Conservation (phyloP, 1,284 basidiomycete species). For the Pulveroboletus sp. region DNA sequence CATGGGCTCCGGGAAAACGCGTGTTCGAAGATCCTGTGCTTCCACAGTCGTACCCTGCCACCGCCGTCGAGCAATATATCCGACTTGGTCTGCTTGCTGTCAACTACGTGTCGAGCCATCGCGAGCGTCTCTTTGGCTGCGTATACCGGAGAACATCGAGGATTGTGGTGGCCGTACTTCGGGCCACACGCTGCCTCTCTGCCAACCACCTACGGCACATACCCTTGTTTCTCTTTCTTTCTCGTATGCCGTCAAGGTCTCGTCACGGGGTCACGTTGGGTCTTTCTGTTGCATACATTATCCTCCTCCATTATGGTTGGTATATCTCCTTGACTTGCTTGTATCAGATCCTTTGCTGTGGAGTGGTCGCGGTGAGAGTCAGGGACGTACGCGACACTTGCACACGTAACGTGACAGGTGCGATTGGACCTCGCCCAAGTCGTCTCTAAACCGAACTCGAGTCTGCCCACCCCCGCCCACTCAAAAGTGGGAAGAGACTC, state of each 20-base stretch:
- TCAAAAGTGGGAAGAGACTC: constrained; percentile 31
- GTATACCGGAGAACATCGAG: constrained; percentile 20
- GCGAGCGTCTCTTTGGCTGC: constrained; percentile 9
- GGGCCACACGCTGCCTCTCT: too few species aligned
- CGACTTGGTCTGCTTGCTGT: neutral
- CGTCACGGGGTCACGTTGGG: too few species aligned
- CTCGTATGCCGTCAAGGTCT: constrained; percentile 16
- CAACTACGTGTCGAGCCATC: neutral
- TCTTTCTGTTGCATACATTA: too few species aligned
- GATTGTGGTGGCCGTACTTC: constrained; percentile 24
- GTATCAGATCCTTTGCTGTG: too few species aligned
- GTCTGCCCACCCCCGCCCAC: constrained; percentile 28
- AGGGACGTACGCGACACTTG: too few species aligned
- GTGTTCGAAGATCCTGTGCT: constrained; percentile 22
- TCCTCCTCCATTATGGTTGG: too few species aligned
- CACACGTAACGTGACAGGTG: too few species aligned
- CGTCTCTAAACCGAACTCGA: constrained; percentile 25
- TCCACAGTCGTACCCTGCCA: constrained; percentile 15
- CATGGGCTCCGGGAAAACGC: constrained; percentile 13
- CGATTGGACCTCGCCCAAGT: constrained; percentile 35
- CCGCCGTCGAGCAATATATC: neutral
- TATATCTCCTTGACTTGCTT: too few species aligned
- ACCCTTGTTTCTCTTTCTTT: constrained; percentile 28
- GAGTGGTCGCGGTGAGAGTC: too few species aligned
- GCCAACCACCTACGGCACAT: constrained; percentile 7